A percentile compares a stretch with the other conserved stretches of the same genome.
Conservation (phyloP, 441 rosid species). For the Euphorbia schlechtendalii region DNA sequence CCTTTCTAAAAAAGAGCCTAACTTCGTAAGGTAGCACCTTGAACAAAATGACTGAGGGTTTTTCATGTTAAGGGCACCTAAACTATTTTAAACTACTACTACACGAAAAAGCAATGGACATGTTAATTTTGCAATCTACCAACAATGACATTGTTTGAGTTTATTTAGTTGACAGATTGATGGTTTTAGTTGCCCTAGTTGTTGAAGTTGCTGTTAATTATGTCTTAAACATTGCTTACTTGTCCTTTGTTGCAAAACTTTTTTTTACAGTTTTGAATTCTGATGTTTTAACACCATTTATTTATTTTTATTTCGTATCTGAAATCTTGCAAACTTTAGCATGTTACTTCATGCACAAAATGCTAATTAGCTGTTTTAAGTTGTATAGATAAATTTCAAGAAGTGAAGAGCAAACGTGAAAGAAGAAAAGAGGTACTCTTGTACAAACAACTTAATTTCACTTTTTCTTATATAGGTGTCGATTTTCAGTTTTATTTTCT, state of each 20-base stretch:
- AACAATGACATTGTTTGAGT: not conserved
- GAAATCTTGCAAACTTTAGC: not conserved
- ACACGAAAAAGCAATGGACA: not conserved
- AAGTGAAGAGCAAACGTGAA: constrained; percentile 59
- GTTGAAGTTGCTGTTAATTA: not conserved
- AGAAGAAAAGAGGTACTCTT: constrained; percentile 49
- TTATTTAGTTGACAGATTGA: not conserved
- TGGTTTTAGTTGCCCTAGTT: not conserved
- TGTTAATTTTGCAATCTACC: no score
- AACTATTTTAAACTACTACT: not conserved
- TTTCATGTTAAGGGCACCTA: not conserved
- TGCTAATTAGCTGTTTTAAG: constrained; percentile 13
- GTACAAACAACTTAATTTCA: not conserved
- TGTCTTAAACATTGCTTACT: not conserved
- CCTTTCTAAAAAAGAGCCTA: no score
- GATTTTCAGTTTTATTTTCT: not conserved
- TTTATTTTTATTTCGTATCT: not conserved
- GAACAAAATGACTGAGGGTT: no score
- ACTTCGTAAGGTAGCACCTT: no score
- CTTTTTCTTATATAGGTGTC: not conserved
- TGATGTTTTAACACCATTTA: not conserved
- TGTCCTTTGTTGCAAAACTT: not conserved
- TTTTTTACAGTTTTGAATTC: not conserved
- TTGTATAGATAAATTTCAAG: constrained; percentile 47
- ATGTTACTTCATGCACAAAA: not conserved